phyloP scores from a whole-genome alignment of 1,139 yeast species.

The Blastobotrys ciferrii region DNA sequence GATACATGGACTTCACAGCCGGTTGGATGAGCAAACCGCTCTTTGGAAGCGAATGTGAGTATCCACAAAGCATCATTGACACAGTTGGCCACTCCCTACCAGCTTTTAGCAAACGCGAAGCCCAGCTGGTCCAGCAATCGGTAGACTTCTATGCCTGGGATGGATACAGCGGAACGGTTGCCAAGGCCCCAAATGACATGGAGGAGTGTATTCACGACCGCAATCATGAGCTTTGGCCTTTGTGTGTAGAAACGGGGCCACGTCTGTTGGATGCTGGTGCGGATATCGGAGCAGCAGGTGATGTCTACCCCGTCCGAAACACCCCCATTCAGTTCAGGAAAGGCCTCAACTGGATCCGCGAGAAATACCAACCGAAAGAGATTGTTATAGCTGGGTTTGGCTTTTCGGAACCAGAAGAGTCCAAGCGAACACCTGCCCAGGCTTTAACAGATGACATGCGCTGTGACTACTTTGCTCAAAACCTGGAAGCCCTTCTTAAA shows the following conservation, averaged over 20 bases:
- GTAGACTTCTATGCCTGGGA: constrained; percentile 39
- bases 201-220: constrained; percentile 14
- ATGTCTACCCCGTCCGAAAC: constrained; percentile 16
- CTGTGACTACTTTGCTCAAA: constrained; percentile 36
- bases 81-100: constrained; percentile 27
- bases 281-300: constrained; percentile 31
- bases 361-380: constrained; percentile 15
- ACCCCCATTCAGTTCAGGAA: constrained; percentile 15
- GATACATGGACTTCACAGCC: constrained; percentile 34
- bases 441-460: constrained; percentile 34
- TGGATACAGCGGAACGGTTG: constrained; percentile 34
- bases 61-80: constrained; percentile 34
- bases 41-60: constrained; percentile 33
- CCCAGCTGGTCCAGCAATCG: constrained; percentile 27
- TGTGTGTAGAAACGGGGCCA: constrained; percentile 20
- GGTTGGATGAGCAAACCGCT: constrained; percentile 38
- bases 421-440: constrained; percentile 29
- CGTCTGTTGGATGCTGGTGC: constrained; percentile 39
- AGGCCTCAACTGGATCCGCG: constrained; percentile 14
- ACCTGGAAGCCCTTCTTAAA: constrained; percentile 35
- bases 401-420: constrained; percentile 36
- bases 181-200: constrained; percentile 29
- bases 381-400: constrained; percentile 34
- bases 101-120: constrained; percentile 33
- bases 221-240: constrained; percentile 16